Conservation (phyloP, 495 filamentous ascomycete genomes). For the Penicillium lividum region DNA sequence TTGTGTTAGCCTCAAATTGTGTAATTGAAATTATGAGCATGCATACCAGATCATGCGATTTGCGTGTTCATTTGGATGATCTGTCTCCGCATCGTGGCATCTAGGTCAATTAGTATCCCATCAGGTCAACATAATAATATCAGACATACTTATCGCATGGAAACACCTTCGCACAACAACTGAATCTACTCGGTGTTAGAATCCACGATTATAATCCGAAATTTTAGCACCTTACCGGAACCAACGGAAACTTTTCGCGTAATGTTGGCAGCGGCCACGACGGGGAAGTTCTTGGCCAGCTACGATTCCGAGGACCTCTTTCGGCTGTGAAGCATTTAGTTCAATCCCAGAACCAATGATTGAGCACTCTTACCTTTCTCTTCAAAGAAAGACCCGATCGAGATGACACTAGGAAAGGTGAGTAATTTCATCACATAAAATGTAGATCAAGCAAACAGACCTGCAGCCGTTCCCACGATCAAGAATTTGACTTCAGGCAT, state of each 20-base stretch:
- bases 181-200: slow-evolving; percentile 46
- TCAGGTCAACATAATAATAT: neutral
- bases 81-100: slow-evolving; percentile 74
- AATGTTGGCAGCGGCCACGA: slow-evolving; percentile 76
- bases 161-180: slow-evolving; percentile 67
- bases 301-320: slow-evolving; percentile 75
- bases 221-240: slow-evolving; percentile 57
- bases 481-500: slow-evolving; percentile 83
- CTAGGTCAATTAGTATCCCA: slow-evolving; percentile 31
- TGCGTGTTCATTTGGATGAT: slow-evolving; percentile 80
- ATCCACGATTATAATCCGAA: neutral
- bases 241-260: slow-evolving; percentile 80
- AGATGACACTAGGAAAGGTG: slow-evolving; percentile 31
- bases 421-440: slow-evolving; percentile 7
- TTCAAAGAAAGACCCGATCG: slow-evolving; percentile 49
- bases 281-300: slow-evolving; percentile 77
- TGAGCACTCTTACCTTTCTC: slow-evolving; percentile 45
- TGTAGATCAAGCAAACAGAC: slow-evolving; percentile 22
- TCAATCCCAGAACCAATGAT: neutral
- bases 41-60: slow-evolving; percentile 80
- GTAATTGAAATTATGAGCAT: neutral
- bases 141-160: slow-evolving; percentile 67
- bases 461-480: slow-evolving; percentile 58
- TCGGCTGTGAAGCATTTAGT: slow-evolving; percentile 30
- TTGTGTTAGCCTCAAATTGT: slow-evolving; percentile 5